Evolutionary conservation across 192 early-diverging fungal species (phyloP).

Genomic region (Lobulomyces angularis): DNA sequence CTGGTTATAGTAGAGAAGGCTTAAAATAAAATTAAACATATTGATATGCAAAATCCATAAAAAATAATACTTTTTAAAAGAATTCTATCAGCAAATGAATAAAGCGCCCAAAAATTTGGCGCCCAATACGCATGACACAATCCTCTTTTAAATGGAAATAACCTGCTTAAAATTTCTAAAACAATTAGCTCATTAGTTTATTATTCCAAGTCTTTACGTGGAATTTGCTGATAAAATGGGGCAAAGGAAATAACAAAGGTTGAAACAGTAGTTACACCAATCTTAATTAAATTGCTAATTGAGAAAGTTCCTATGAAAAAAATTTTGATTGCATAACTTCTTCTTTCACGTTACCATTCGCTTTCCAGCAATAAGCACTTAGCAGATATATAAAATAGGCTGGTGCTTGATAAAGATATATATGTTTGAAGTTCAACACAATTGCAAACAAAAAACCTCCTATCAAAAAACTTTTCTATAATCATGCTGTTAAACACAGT

Average conservation of each 20-base stretch:
- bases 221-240: constrained; percentile 67
- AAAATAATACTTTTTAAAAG: constrained; percentile 37
- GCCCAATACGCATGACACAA: constrained; percentile 96
- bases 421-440: constrained; percentile 94
- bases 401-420: constrained; percentile 68
- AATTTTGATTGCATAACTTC: constrained; percentile 2
- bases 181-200: too few species aligned
- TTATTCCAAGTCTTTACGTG: too few species aligned
- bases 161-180: constrained; percentile 60
- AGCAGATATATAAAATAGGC: constrained; percentile 89
- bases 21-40: too few species aligned
- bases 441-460: constrained; percentile 73
- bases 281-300: constrained; percentile 29
- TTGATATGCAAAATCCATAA: constrained; percentile 2
- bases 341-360: background rate
- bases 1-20: background rate
- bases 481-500: background rate
- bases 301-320: constrained; percentile 13
- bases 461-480: constrained; percentile 41
- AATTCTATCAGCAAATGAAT: constrained; percentile 64
- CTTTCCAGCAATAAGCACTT: constrained; percentile 58
- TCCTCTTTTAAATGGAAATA: constrained; percentile 96
- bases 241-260: constrained; percentile 74
- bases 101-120: constrained; percentile 94
- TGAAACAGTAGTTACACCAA: constrained; percentile 49